Evolutionary conservation across 202 grass and related monocot species (phyloP), one percentile per base, ranked within the genome.

Genomic region (Zizania palustris): DNA sequence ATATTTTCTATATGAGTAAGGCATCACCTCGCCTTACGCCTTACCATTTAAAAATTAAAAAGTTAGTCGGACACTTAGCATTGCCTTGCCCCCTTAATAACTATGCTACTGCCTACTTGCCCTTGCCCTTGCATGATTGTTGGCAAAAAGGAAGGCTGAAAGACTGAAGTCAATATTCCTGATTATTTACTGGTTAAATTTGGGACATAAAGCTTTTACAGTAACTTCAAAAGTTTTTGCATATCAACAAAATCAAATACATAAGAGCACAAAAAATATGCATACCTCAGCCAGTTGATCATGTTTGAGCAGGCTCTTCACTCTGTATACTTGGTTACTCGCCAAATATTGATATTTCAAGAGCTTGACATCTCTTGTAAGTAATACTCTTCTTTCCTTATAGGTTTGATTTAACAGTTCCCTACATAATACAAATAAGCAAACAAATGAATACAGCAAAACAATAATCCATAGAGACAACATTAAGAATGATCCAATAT

Each of bases 221-320:
- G 38, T n/a, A 69, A 75, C 11, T 60, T 63, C 3, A 0, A 56
- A 81, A 45, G 5, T 34, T 79, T 6, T 13, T 42, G 41, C 33
- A 50, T n/a, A 28, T 2, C 4, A 33, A 67, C 69, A 2, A 8
- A 45, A 69, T 53, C 34, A 22, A 64, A 67, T 33, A 71, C 14
- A 7, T 9, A 78, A 67, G 46, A 42, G 64, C 67, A 70, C 43
- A 41, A 77, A 48, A 57, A 69, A 89, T 37, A 1, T 5, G 39
- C 34, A 54, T 92, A 98, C 95, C 95, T 98, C 89, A 41, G 90
- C 77, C 63, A 98, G 79, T 75, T 98, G 95, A 83, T 92, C 95
- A 79, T 87, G 90, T 81, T 98, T 98, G 45, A 98, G 86, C 28
- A 95, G 75, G 65, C 78, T 92, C 80, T 92, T 98, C 66, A 98